Base-by-base conservation (phyloP, 192 early-diverging fungal genomes). In the Kickxella alabastrina region DNA sequence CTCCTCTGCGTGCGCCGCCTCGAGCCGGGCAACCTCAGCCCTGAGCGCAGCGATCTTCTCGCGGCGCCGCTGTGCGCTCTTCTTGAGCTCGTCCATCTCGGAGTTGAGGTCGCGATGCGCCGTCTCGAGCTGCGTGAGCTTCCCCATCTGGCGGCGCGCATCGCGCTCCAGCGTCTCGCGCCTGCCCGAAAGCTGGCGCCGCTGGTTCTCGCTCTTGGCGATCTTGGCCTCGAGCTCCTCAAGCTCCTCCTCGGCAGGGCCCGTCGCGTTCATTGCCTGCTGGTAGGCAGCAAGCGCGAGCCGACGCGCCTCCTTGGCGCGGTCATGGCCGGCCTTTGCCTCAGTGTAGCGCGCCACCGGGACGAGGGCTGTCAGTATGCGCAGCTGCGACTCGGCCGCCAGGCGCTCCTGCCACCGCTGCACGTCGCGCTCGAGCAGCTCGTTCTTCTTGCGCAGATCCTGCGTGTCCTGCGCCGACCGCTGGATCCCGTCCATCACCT, bases 381-480 rank as follows among this genome's bases (percentile, higher is more conserved):
- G 72, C 35, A 91, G 50, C 57, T 87, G 71, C 29, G 77, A 62
- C 43, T 86, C 50, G 2, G 88, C 80, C 3, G 71, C 64, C 51
- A 88, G 82, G 9, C 85, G 84, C 59, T 94, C 84, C 26, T 83
- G 74, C 62, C 85, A 85, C 17, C 85, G 61, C 10, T 79, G 46
- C 9, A 94, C 91, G 58, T 93, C 91, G 37, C 79, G 82, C 55
- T 93, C 83, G 6, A 91, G 62, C 26, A 80, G 57, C 5, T 80
- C 80, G 47, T 91, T 90, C 39, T 85, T 79, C 39, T 83, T 82
- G 37, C 81, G 63, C 28, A 92, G 77, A 23, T 77, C 73, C 22
- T 84, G 80, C 6, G 88, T 58, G 29, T 84, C 75, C 10, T 74
- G 71, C 7, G 53, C 25, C 37, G 88, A 79, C 6, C 73, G 65